Base-by-base conservation (phyloP, 139 green algal species). In the Edaphochlamys debaryana region DNA sequence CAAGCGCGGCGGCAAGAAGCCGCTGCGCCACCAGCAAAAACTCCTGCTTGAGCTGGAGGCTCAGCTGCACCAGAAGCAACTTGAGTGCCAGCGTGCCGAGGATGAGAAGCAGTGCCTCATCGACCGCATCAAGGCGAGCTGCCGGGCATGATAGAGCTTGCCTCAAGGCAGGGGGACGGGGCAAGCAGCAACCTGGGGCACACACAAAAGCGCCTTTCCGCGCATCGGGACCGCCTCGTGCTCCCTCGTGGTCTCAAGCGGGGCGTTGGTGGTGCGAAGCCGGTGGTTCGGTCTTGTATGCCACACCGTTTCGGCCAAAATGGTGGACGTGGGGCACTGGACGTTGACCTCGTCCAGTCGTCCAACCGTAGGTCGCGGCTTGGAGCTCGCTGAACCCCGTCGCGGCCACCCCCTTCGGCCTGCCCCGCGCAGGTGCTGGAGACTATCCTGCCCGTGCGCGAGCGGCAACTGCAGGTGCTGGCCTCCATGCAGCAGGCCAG, bases 1-100 rank as follows among this genome's bases (percentile, higher is more conserved):
- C 17, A 56, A 56, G 5, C 73, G 73, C 7, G 73, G 73, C 4
- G 73, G 73, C 37, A 69, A 69, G 37, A 80, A 80, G 73, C 73
- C 73, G 7, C 56, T 80, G 22, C 37, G 73, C 13, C 36, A 23
- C 4, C 73, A 37, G 4, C 37, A 69, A 56, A 56, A 69, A 29
- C 27, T 42, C 29, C 25, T 80, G 7, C 17, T 58, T 2, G 27
- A 11, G 0, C 37, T 80, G 23, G 27, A 80, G 67, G 56, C 56
- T 0, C 36, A 68, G 40, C 38, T 69, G 37, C 36, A 69, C 29
- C 36, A 58, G 27, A 56, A 69, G 29, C 7, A 38, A 23, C 13
- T 1, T 0, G 73, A 56, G 22, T 60, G 42, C 2, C n/a, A 58
- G 30, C 11, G 45, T 3, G 73, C 56, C 6, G 56, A 60, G 37